Evolutionary conservation across 495 filamentous ascomycete species (phyloP), one percentile per base, ranked within the genome.

Genomic region (Neurospora terricola): DNA sequence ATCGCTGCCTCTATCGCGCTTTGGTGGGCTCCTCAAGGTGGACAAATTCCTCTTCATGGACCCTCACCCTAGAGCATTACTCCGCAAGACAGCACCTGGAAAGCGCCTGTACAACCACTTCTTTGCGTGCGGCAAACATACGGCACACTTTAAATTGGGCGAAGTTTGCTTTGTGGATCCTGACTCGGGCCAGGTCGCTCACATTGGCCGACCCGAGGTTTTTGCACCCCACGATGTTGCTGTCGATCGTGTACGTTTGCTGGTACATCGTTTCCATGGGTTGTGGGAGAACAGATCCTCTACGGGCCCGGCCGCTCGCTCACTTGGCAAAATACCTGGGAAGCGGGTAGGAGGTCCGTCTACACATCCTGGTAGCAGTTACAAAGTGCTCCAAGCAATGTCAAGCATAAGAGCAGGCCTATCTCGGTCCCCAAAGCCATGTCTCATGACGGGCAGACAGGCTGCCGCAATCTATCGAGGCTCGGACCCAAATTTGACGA

Each of bases 161-260:
- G 75, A 76, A 77, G 75, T 75, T 70, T 74, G 71, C 76, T 72
- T 70, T 74, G 80, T 78, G 79, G 79, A 76, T 73, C 77, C 77
- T 66, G 34, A 43, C 38, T 69, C 48, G 62, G 69, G 74, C 74
- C 75, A 77, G 75, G 71, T 75, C 71, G 73, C 72, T 76, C 76
- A 82, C 78, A 81, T 79, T 82, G 79, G 79, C 73, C 75, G 72
- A 59, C 34, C 72, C 11, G 69, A 73, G 71, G 36, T 69, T 59
- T 76, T 77, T 76, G 75, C 78, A 77, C 79, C 77, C 79, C 79
- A 82, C 79, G 80, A 79, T 79, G 76, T 62, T 74, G 76, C 76
- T 77, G 80, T 80, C 79, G 80, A 82, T 82, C 79, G 77, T 70
- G 70, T 76, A 73, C 74, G 73, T 73, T 73, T 70, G 77, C 70